A percentile compares a stretch with the other conserved stretches of the same genome.
Conservation (phyloP, 2,329 filamentous ascomycete species). For the Trichoderma lentiforme region DNA sequence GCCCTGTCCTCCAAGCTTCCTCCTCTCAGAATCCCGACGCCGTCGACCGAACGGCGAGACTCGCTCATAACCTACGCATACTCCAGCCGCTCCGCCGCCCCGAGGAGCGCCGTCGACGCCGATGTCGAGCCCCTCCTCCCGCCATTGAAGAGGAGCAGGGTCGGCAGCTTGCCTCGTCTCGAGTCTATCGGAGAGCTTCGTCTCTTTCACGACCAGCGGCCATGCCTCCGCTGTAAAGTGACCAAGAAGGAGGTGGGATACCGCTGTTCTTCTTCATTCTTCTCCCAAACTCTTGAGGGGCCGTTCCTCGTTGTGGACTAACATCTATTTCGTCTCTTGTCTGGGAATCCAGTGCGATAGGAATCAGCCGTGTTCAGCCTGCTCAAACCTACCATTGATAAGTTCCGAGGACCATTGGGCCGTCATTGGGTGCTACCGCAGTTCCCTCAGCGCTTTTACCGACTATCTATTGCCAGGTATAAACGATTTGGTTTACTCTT, state of each 20-base stretch:
- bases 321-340: background rate
- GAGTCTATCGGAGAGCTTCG: slow-evolving; percentile 57
- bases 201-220: slow-evolving; percentile 45
- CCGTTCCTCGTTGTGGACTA: background rate
- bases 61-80: slow-evolving; percentile 30
- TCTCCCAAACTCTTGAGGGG: background rate
- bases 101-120: slow-evolving; percentile 42
- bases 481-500: slow-evolving; percentile 17
- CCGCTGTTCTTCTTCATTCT: background rate
- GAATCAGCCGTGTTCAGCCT: slow-evolving; percentile 47
- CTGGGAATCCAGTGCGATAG: slow-evolving; percentile 46
- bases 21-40: slow-evolving; percentile 30
- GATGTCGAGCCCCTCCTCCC: slow-evolving; percentile 52
- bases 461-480: slow-evolving; percentile 51
- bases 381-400: slow-evolving; percentile 37
- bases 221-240: slow-evolving; percentile 52
- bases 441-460: slow-evolving; percentile 44
- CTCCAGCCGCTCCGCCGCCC: slow-evolving; percentile 35
- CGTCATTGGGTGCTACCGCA: slow-evolving; percentile 50
- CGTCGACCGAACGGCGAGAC: slow-evolving; percentile 29
- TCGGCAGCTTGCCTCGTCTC: slow-evolving; percentile 48
- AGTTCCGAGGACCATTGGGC: slow-evolving; percentile 46
- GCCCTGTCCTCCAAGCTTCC: slow-evolving; percentile 30
- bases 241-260: slow-evolving; percentile 44
- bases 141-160: slow-evolving; percentile 51